Evolutionary conservation across 257 asterid genomes (phyloP), one percentile per base, ranked within the genome.

Genomic region (Coffea eugenioides): DNA sequence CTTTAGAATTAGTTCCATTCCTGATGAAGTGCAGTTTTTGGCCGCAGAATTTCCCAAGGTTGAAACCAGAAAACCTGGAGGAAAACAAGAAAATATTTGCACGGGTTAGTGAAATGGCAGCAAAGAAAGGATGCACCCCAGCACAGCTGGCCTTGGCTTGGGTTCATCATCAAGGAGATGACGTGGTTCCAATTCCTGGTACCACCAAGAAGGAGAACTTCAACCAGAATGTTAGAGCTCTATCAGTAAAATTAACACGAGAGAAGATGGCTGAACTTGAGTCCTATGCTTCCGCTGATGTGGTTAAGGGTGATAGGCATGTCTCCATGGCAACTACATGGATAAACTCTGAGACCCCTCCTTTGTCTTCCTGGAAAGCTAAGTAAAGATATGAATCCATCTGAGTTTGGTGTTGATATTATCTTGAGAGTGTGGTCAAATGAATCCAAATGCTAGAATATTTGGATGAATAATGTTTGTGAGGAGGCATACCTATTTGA

Each of bases 141-240:
- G 34, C 83, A 27, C 88, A 84, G 78, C 83, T 87, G 25, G 90
- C 88, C 45, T 78, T 87, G 83, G 88, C 90, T 23, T 82, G 90
- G 88, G 80, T 84, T 48, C 86, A 77, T 61, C 88, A 84, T 43
- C 83, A 48, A 59, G 86, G 89, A 46, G 79, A 81, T 34, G 87
- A 79, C n/a, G 82, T 86, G 11, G 77, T 80, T 51, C 89, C 89
- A 54, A 82, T 86, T 39, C 87, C 89, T 0, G 84, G 89, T 5
- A 86, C 89, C 64, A 84, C 87, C 68, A 86, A 84, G 81, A 68
- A 76, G 4, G 86, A 86, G 70, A 86, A 86, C 81, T 69, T 86
- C 69, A 81, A 79, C 41, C 76, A 81, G 77, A 86, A 86, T 62
- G 48, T 84, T 6, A 80, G 69, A 20, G 89, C 89, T 41, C 7